A percentile compares a stretch with the other conserved stretches of the same genome.
These are phyloP conservation scores for Eutypella sp. DNA, from an alignment of 2,329 filamentous ascomycete species.

Conservation along the genomic window DNA sequence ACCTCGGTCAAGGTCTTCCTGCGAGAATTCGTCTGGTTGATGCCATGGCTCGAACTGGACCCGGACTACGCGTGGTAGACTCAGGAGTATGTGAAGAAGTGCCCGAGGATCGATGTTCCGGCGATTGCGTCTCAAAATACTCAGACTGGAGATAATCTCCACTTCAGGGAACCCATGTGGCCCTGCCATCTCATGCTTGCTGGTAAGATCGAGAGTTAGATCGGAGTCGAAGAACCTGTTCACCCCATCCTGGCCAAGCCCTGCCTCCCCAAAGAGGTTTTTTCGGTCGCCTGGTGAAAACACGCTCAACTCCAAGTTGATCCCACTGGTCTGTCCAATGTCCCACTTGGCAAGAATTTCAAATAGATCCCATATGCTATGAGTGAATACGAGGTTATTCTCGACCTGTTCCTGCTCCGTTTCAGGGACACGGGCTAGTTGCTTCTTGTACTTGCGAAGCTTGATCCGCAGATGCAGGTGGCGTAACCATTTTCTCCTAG, in stretches of 20 bases:
- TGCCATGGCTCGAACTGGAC: constrained; percentile 11
- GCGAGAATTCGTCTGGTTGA: constrained; percentile 6
- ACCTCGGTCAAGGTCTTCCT: constrained; percentile 12
- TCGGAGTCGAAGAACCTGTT: constrained; percentile 20
- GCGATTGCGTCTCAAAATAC: constrained; percentile 9
- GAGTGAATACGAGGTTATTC: constrained; percentile 21
- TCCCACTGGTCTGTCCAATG: constrained; percentile 2
- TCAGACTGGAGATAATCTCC: constrained; percentile 6
- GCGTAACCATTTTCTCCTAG: constrained; percentile 14
- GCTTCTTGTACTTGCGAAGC: constrained; percentile 14
- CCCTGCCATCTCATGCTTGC: constrained; percentile 5
- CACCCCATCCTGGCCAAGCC: constrained; percentile 17
- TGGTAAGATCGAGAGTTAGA: constrained; percentile 13
- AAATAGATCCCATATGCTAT: constrained; percentile 18
- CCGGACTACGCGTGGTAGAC: constrained; percentile 8
- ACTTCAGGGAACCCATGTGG: constrained; percentile 8
- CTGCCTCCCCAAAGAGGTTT: constrained; percentile 14
- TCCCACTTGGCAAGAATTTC: constrained; percentile 19
- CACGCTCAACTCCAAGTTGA: constrained; percentile 21
- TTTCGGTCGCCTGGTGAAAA: constrained; percentile 18
- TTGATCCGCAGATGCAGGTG: constrained; percentile 17
- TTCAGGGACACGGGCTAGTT: constrained; percentile 10
- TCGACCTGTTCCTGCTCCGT: constrained; percentile 19
- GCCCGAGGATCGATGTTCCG: constrained; percentile 9
- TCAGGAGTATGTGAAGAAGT: constrained; percentile 5